Evolutionary conservation across 2,329 filamentous ascomycete genomes (phyloP), one percentile per base, ranked within the genome.

Genomic region (Alternaria sp.): DNA sequence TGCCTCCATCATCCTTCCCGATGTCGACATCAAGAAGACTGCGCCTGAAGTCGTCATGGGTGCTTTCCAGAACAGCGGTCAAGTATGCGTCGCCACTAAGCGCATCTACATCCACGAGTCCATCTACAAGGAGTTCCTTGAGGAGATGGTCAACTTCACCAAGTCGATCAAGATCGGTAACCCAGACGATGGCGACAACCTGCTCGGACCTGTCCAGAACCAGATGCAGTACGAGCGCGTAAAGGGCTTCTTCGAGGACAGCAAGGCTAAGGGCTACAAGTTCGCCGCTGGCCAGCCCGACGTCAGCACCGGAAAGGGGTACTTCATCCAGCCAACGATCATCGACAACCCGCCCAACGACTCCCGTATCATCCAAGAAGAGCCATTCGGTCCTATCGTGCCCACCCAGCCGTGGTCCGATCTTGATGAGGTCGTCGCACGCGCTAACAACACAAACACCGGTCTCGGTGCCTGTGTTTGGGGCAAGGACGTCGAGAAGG

Each of bases 331-430:
- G 45, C 88, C 88, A 0, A 88, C 87, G 1, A 87, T 90, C 66
- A 84, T 90, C 26, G 82, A 85, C 51, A 86, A 86, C 69, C 87
- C 87, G 19, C 84, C 86, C 0, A 86, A 88, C 69, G 81, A 85
- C 54, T 85, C 86, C 3, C 79, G 83, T 43, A 82, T 90, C 32
- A 87, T 89, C 28, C 78, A 81, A 36, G 88, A 90, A 69, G 88
- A 90, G 74, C 85, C 87, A 7, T 90, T 90, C 69, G 88, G 86
- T 23, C 90, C 90, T 1, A 88, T 92, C 25, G 83, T 91, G 2
- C 89, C 90, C 0, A 80, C 91, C 15, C 74, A 91, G 62, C 85
- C 83, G n/a, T 92, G 89, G 88, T 82, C 81, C 0, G 82, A 85
- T 26, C 89, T 91, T 63, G 77, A 77, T 13, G 76, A 78, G 85